phyloP scores from a whole-genome alignment of 2,329 filamentous ascomycete genomes.

The Orbilia blumenaviensis region DNA sequence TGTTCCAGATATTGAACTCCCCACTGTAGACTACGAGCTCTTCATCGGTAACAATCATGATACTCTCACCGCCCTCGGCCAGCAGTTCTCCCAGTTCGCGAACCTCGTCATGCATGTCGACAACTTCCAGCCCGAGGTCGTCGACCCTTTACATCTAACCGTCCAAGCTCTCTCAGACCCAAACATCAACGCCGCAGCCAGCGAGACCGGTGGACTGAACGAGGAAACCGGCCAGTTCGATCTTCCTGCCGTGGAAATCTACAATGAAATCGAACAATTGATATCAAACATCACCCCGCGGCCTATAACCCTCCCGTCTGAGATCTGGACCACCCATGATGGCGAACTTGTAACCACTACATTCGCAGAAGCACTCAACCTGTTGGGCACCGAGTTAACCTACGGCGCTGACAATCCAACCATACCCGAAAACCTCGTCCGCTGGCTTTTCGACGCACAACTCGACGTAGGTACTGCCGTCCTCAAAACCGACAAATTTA shows the following conservation, averaged over 20 bases:
- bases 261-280: not conserved
- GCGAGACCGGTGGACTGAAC: conserved; percentile 1
- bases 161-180: conserved; percentile 4
- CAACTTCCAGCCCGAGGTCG: conserved; percentile 24
- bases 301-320: not conserved
- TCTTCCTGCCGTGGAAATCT: conserved; percentile 7
- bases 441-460: conserved; percentile 19
- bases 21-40: not conserved
- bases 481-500: not conserved
- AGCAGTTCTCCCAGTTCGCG: not conserved
- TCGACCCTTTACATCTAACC: not conserved
- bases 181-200: not conserved
- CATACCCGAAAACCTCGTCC: conserved; percentile 6
- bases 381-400: not conserved
- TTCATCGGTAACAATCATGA: not conserved
- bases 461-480: not conserved
- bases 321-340: conserved; percentile 23
- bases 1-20: conserved; percentile 14
- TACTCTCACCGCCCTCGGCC: not conserved
- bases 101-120: not conserved
- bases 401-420: conserved; percentile 1
- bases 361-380: not conserved
- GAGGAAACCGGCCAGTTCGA: not conserved
- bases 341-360: not conserved
- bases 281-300: not conserved